These are phyloP conservation scores for Ilex aquifolium DNA, from an alignment of 257 asterid species.

Conservation along the genomic window DNA sequence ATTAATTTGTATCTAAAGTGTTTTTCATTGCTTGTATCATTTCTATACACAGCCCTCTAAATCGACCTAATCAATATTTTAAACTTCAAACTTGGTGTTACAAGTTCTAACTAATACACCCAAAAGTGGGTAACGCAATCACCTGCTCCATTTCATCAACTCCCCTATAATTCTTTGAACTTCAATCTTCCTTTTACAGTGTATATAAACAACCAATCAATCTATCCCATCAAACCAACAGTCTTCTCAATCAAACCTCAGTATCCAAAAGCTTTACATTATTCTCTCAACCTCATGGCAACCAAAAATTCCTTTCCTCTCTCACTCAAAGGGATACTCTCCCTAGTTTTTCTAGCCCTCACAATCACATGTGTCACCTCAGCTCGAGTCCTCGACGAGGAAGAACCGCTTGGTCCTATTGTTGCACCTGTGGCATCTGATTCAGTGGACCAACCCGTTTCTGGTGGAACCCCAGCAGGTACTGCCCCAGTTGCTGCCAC, in stretches of 20 bases:
- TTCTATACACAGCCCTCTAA: too few relatives aligned
- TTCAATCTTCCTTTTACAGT: background rate
- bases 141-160: conserved; percentile 75
- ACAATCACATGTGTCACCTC: conserved; percentile 14
- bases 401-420: conserved; percentile 9
- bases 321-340: conserved; percentile 16
- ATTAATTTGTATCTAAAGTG: too few relatives aligned
- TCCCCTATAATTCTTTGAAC: conserved; percentile 25
- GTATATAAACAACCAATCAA: conserved; percentile 13
- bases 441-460: conserved; percentile 1
- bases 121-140: conserved; percentile 18
- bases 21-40: too few relatives aligned
- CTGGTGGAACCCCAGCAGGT: conserved; percentile 4
- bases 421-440: conserved; percentile 16
- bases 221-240: background rate
- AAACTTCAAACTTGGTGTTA: background rate
- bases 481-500: conserved; percentile 10
- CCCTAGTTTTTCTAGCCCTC: conserved; percentile 21
- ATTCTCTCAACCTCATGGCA: conserved; percentile 15
- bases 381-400: conserved; percentile 32
- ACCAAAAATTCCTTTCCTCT: conserved; percentile 13
- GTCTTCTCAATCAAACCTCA: conserved; percentile 7
- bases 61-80: conserved; percentile 7
- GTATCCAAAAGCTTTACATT: background rate
- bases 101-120: conserved; percentile 24